Percentiles rank a stretch among this genome's conserved stretches.
Evolutionary conservation across 306 rosid genomes (phyloP).

Genomic region (Cucumis hystrix): DNA sequence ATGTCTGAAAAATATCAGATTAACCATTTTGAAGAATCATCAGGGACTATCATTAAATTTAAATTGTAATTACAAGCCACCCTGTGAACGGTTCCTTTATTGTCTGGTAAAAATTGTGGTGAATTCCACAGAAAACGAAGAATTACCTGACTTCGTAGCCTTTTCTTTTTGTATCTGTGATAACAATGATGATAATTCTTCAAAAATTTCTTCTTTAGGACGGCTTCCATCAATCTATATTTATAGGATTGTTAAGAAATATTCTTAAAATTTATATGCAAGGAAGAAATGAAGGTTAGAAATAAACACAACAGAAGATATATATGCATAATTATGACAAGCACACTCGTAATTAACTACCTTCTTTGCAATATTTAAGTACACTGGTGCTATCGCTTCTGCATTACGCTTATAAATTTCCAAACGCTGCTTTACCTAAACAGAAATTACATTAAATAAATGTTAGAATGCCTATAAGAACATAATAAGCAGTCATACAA

Average conservation of each 20-base stretch:
- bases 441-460: background rate
- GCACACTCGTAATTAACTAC: constrained; percentile 16
- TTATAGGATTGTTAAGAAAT: constrained; percentile 1
- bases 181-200: constrained; percentile 51
- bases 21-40: background rate
- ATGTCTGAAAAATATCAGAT: background rate
- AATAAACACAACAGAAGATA: background rate
- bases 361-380: constrained; percentile 53
- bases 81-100: background rate
- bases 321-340: background rate
- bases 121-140: background rate
- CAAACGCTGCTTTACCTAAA: constrained; percentile 70
- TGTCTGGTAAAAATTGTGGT: background rate
- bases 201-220: constrained; percentile 51
- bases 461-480: constrained; percentile 2
- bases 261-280: constrained; percentile 2
- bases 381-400: constrained; percentile 49
- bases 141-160: constrained; percentile 32
- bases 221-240: constrained; percentile 69
- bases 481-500: background rate
- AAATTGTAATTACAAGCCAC: background rate
- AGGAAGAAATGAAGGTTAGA: background rate
- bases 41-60: background rate
- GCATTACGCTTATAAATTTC: constrained; percentile 71
- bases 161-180: constrained; percentile 41